A percentile compares a stretch with the other conserved stretches of the same genome.
These are phyloP conservation scores for Solanum lignicaule DNA, from an alignment of 257 asterid genomes.

Conservation along the genomic window DNA sequence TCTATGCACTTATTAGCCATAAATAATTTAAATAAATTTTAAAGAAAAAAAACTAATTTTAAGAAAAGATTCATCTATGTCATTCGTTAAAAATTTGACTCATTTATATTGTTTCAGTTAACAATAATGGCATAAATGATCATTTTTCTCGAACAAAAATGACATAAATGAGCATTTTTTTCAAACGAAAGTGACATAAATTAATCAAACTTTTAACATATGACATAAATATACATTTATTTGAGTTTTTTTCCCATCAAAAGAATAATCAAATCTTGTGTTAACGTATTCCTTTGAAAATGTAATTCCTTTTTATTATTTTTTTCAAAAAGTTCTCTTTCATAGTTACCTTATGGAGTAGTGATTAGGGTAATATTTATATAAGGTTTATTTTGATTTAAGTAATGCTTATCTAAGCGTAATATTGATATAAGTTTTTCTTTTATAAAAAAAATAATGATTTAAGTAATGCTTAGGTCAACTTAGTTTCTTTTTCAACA, in stretches of 20 bases:
- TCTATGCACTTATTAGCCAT: neutral
- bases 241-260: neutral
- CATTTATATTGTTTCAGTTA: too few species aligned
- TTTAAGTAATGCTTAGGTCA: neutral
- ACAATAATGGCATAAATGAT: too few species aligned
- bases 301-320: neutral
- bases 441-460: neutral
- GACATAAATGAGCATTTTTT: too few species aligned
- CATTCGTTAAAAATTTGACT: too few species aligned
- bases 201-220: too few species aligned
- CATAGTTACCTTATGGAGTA: neutral
- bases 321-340: neutral
- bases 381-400: neutral
- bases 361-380: neutral
- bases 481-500: neutral
- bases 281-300: neutral
- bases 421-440: neutral
- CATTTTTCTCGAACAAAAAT: too few species aligned
- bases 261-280: neutral
- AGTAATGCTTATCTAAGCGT: neutral
- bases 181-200: too few species aligned
- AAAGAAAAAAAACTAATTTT: too few species aligned
- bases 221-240: too few species aligned
- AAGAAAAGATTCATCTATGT: neutral
- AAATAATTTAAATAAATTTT: neutral